A percentile compares a stretch with the other conserved stretches of the same genome.
Conservation (phyloP, 108 stramenopile species). For the Fragilaria crotonensis region DNA sequence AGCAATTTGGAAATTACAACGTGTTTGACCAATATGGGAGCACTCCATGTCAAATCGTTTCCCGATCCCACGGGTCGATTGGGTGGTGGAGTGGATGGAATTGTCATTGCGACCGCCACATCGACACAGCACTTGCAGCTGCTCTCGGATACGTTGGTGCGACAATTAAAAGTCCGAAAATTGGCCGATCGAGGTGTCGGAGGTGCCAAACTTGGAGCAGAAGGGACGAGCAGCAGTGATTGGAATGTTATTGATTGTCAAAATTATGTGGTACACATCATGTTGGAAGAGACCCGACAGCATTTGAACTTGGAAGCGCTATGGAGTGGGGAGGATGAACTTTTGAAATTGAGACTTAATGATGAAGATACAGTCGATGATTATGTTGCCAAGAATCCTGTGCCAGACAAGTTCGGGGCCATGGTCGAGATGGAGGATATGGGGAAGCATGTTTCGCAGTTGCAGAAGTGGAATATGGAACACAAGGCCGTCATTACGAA, state of each 20-base stretch:
- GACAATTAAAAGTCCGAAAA: conserved; percentile 56
- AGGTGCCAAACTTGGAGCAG: conserved; percentile 46
- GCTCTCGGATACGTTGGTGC: conserved; percentile 53
- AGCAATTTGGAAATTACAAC: conserved; percentile 51
- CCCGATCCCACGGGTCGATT: conserved; percentile 19
- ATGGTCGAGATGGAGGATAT: not conserved
- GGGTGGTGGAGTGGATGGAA: conserved; percentile 30
- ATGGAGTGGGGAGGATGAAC: conserved; percentile 58
- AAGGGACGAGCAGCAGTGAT: conserved; percentile 41
- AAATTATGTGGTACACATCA: conserved; percentile 73
- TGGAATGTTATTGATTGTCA: conserved; percentile 80
- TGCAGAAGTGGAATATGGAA: not conserved
- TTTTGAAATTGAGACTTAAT: conserved; percentile 31
- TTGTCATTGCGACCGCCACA: conserved; percentile 42
- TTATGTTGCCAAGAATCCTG: conserved; percentile 58
- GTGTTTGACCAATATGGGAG: conserved; percentile 48
- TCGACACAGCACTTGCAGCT: conserved; percentile 39
- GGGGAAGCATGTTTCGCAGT: not conserved
- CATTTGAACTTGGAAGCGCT: conserved; percentile 59
- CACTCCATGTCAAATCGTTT: conserved; percentile 35
- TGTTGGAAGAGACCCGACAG: conserved; percentile 40
- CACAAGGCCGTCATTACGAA: not conserved
- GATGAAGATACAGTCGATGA: conserved; percentile 69
- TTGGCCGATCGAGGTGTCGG: conserved; percentile 57
- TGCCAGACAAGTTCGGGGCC: conserved; percentile 37